Base-by-base conservation (phyloP, 257 asterid species). In the Phtheirospermum japonicum region DNA sequence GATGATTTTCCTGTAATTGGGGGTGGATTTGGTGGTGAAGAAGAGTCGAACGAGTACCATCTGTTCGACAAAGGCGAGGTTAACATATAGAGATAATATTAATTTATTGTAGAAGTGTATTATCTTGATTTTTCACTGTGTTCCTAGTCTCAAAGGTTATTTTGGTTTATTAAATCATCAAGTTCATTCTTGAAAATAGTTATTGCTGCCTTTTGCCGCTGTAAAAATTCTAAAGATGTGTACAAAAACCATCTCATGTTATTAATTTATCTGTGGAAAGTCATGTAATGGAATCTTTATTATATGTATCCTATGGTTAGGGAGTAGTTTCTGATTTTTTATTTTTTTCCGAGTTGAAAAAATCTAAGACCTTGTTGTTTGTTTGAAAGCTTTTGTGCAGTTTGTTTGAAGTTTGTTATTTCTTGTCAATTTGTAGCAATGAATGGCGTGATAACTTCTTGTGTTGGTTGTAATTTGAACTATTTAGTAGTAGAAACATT, bases 11-110 rank as follows among this genome's bases (percentile, higher is more conserved):
- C 78, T 63, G 69, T 46, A 13, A 73, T 71, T 26, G 85, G 74
- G 31, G 77, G 89, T 39, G 81, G 77, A 13, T 73, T 71, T 61
- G 82, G 75, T n/a, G 82, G 79, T 1, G 89, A 82, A 4, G 89
- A 73, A 55, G 94, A 82, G 61, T 65, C 77, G 71, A 82, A 80
- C 7, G 88, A 91, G 76, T 92, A 92, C 77, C 95, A 80, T 57
- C 74, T 91, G 67, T 87, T 90, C 57, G 95, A 85, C 50, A 84
- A 83, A 72, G 93, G 88, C 30, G 98, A 92, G 97, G 98, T 91
- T 17, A 34, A 55, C 17, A n/a, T 36, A 33, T 20, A 19, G 9
- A 66, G 13, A 17, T 52, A 9, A 2, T 32, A 20, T 34, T 33
- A 31, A 14, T 56, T 32, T 32, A 4, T 59, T 64, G 26, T 48